These are phyloP conservation scores for Bifiguratus adelaidae DNA, from an alignment of 192 early-diverging fungal genomes.

Conservation along the genomic window DNA sequence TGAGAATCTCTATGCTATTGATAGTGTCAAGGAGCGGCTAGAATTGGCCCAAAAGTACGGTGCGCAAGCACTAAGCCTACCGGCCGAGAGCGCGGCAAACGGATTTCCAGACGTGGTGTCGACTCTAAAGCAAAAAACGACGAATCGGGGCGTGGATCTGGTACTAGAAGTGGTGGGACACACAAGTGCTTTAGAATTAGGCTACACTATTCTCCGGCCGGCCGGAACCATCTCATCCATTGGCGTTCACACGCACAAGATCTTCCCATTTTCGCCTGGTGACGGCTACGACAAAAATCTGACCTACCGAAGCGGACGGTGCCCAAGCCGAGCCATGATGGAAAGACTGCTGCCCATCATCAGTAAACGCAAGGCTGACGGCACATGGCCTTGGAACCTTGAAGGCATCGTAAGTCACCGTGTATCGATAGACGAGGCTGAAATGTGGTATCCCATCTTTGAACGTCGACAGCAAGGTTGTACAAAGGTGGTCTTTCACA, in stretches of 20 bases:
- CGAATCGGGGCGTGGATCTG: slow-evolving; percentile 29
- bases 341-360: slow-evolving; percentile 18
- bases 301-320: slow-evolving; percentile 36
- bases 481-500: slow-evolving; percentile 31
- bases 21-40: slow-evolving; percentile 25
- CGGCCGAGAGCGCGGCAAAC: not conserved
- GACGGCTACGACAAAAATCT: slow-evolving; percentile 45
- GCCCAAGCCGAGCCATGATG: slow-evolving; percentile 34
- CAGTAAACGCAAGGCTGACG: slow-evolving; percentile 14
- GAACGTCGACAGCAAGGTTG: slow-evolving; percentile 21
- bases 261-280: slow-evolving; percentile 38
- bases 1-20: slow-evolving; percentile 26
- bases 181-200: slow-evolving; percentile 21
- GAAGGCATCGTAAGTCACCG: slow-evolving; percentile 26
- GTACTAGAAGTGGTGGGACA: slow-evolving; percentile 39
- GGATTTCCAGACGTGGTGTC: slow-evolving; percentile 2
- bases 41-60: slow-evolving; percentile 25
- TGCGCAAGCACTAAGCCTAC: slow-evolving; percentile 14
- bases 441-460: slow-evolving; percentile 36
- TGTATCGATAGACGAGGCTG: slow-evolving; percentile 23
- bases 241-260: slow-evolving; percentile 35
- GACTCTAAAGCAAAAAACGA: slow-evolving; percentile 10
- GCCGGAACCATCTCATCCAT: slow-evolving; percentile 42
- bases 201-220: slow-evolving; percentile 31
- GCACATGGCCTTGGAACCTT: too few species aligned